Percentiles rank a stretch among this genome's conserved stretches.
Conservation (phyloP, 2,329 filamentous ascomycete genomes). For the Trichophyton equinum region DNA sequence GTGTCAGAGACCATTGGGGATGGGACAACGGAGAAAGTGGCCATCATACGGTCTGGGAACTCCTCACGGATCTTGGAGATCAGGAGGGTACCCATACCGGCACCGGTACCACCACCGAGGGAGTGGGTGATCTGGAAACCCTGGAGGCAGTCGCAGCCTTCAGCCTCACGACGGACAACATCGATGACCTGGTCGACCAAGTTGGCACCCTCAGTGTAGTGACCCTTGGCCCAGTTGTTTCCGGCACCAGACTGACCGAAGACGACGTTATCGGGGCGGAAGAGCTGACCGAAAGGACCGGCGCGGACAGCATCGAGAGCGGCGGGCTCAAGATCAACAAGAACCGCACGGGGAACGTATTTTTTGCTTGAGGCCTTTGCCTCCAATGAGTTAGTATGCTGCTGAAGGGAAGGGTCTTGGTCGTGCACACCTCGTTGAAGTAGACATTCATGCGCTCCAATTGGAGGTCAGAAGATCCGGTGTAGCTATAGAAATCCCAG, state of each 20-base stretch:
- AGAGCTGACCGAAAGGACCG: conserved; percentile 75
- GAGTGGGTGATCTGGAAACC: conserved; percentile 99
- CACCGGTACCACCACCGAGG: conserved; percentile 86
- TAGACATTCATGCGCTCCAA: conserved; percentile 14
- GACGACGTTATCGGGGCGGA: conserved; percentile 96
- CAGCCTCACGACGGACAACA: conserved; percentile 87
- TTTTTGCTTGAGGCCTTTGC: conserved; percentile 10
- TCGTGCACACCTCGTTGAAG: conserved; percentile 11
- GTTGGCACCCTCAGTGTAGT: conserved; percentile 95
- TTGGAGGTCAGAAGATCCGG: conserved; percentile 12
- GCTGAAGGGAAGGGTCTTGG: not conserved
- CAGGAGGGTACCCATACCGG: conserved; percentile 91
- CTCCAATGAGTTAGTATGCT: conserved; percentile 7
- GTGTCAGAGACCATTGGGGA: conserved; percentile 99
- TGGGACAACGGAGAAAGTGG: conserved; percentile 89
- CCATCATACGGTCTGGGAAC: conserved; percentile 98
- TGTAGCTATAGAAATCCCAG: conserved; percentile 6
- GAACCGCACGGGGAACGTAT: conserved; percentile 56
- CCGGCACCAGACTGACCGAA: conserved; percentile 93
- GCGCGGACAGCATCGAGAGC: conserved; percentile 12
- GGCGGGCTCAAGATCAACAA: conserved; percentile 68
- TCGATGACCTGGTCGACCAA: conserved; percentile 89
- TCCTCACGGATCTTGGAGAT: conserved; percentile 98
- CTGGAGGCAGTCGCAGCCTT: conserved; percentile 93
- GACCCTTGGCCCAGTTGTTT: conserved; percentile 99